Evolutionary conservation across 2,329 filamentous ascomycete genomes (phyloP).

Genomic region (Pseudomassariella vexata): DNA sequence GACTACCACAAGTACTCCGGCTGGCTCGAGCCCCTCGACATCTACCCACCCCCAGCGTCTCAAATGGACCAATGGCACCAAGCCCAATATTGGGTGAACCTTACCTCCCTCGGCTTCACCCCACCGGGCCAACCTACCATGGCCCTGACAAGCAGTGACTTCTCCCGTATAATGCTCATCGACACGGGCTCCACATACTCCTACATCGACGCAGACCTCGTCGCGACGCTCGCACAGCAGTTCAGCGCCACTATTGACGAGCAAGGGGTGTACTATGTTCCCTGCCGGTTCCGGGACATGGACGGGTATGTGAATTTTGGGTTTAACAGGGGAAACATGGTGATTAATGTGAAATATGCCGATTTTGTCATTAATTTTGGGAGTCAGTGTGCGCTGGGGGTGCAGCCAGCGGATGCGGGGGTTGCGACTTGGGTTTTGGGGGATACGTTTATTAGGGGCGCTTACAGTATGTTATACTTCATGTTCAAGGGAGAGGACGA

Average conservation of each 20-base stretch:
- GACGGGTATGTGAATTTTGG: slow-evolving; percentile 38
- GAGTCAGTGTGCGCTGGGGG: slow-evolving; percentile 27
- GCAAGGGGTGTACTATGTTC: slow-evolving; percentile 20
- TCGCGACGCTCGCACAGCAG: slow-evolving; percentile 30
- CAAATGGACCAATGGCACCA: slow-evolving; percentile 26
- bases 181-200: slow-evolving; percentile 60
- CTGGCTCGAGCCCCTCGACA: slow-evolving; percentile 23
- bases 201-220: slow-evolving; percentile 53
- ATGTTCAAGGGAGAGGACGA: neutral
- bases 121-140: slow-evolving; percentile 17
- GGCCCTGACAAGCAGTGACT: slow-evolving; percentile 21
- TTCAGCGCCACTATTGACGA: slow-evolving; percentile 25
- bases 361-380: slow-evolving; percentile 35
- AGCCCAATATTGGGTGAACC: slow-evolving; percentile 29
- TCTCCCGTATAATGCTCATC: slow-evolving; percentile 42
- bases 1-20: slow-evolving; percentile 37
- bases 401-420: slow-evolving; percentile 26
- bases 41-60: slow-evolving; percentile 28
- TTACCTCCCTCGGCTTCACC: slow-evolving; percentile 28
- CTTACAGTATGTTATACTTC: slow-evolving; percentile 24
- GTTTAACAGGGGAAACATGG: slow-evolving; percentile 33
- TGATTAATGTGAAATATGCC: slow-evolving; percentile 36
- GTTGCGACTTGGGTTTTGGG: slow-evolving; percentile 28
- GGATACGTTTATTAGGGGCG: slow-evolving; percentile 30
- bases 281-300: slow-evolving; percentile 31